Evolutionary conservation across 805 yeast genomes (phyloP).

Genomic region (Ogataea siamensis): DNA sequence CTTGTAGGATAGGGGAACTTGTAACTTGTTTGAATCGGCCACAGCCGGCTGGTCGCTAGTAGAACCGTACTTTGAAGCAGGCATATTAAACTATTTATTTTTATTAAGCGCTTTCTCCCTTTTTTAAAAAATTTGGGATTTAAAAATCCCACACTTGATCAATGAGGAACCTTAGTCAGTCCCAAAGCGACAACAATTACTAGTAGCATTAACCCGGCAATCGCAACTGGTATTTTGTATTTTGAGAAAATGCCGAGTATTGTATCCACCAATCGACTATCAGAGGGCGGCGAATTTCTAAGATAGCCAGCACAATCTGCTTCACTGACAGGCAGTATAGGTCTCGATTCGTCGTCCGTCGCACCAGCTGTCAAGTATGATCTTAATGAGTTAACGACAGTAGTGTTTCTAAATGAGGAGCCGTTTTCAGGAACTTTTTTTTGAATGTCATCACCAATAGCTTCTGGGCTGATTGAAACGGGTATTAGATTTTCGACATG

Average conservation of each 20-base stretch:
- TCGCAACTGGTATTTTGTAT: too few species aligned
- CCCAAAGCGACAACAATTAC: too few species aligned
- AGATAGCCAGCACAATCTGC: conserved; percentile 4
- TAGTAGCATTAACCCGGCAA: too few species aligned
- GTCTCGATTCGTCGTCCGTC: conserved; percentile 14
- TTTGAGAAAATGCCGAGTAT: too few species aligned
- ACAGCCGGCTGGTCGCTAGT: background rate
- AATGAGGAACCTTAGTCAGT: too few species aligned
- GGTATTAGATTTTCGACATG: conserved; percentile 14
- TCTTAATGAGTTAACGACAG: conserved; percentile 15
- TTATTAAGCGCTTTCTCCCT: conserved; percentile 7
- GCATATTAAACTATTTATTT: conserved; percentile 2
- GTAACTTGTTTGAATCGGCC: background rate
- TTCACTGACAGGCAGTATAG: conserved; percentile 14
- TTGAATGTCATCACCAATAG: too few species aligned
- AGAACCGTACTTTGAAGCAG: conserved; percentile 5
- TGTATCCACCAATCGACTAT: too few species aligned
- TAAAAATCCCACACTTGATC: background rate
- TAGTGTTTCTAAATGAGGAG: conserved; percentile 13
- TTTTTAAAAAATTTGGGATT: conserved; percentile 1
- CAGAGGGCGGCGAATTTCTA: conserved; percentile 1
- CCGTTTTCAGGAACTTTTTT: conserved; percentile 4
- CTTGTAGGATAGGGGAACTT: conserved; percentile 2
- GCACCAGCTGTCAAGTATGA: conserved; percentile 15
- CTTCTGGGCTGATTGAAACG: conserved; percentile 6